These are phyloP conservation scores for Apiospora phragmitis DNA, from an alignment of 2,329 filamentous ascomycete genomes.

Conservation along the genomic window DNA sequence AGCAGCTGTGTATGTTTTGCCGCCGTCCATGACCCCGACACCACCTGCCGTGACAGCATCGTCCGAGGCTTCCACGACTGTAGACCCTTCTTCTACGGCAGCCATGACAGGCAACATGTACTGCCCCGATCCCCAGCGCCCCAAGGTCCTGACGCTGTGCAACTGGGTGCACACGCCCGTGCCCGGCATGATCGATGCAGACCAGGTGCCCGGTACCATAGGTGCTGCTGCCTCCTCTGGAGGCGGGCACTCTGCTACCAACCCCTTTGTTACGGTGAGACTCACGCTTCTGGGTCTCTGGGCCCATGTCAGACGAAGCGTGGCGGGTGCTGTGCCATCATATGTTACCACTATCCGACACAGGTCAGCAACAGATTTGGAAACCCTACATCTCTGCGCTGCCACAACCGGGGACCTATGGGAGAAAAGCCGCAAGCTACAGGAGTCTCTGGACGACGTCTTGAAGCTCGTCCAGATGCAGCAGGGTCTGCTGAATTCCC, in stretches of 20 bases:
- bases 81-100: background rate
- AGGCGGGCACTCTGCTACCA: background rate
- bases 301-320: background rate
- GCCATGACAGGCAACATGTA: conserved; percentile 11
- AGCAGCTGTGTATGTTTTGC: background rate
- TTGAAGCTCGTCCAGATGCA: conserved; percentile 3
- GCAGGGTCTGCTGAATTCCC: conserved; percentile 2
- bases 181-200: conserved; percentile 9
- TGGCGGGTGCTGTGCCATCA: background rate
- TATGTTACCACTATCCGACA: background rate
- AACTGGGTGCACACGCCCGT: background rate
- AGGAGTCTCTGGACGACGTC: background rate
- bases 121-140: conserved; percentile 12
- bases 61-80: background rate
- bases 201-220: background rate
- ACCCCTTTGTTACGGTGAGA: background rate
- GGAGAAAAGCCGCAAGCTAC: conserved; percentile 5
- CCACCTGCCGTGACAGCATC: background rate
- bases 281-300: background rate
- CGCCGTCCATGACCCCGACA: background rate
- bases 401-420: background rate
- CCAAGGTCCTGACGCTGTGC: conserved; percentile 12
- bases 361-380: background rate
- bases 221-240: background rate
- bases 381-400: background rate